Conservation (phyloP, 139 green algal genomes). For the Yamagishiella unicocca region DNA sequence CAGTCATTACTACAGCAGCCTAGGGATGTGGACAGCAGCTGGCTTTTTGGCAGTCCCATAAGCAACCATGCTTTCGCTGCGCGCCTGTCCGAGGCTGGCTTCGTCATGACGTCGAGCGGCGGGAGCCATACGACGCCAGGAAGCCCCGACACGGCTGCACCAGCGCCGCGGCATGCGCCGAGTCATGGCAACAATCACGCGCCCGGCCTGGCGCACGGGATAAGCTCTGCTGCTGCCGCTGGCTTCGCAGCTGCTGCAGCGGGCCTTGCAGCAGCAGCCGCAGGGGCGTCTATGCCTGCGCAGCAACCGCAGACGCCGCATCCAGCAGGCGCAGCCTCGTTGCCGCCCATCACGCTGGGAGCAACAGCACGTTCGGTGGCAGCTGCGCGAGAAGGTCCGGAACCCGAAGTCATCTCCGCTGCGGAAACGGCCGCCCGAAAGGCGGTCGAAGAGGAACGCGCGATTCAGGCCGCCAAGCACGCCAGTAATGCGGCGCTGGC, state of each 20-base stretch:
- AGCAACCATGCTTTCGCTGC: background rate
- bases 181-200: background rate
- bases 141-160: background rate
- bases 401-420: background rate
- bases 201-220: background rate
- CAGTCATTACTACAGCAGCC: too few relatives aligned
- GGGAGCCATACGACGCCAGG: too few relatives aligned
- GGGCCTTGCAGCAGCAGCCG: background rate
- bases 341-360: background rate
- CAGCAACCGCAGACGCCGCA: slow-evolving; percentile 10
- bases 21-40: too few relatives aligned
- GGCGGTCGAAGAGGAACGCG: background rate
- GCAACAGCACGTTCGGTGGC: background rate
- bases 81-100: background rate
- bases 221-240: background rate
- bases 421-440: background rate
- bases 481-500: slow-evolving; percentile 8
- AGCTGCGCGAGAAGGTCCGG: too few relatives aligned
- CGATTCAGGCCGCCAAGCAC: slow-evolving; percentile 2
- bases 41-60: background rate
- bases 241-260: background rate
- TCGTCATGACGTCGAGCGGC: background rate
- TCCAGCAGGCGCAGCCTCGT: too few relatives aligned
- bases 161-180: background rate
- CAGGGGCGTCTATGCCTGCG: background rate